These are phyloP conservation scores for Lentinula detonsa DNA, from an alignment of 768 basidiomycete genomes.

Conservation along the genomic window DNA sequence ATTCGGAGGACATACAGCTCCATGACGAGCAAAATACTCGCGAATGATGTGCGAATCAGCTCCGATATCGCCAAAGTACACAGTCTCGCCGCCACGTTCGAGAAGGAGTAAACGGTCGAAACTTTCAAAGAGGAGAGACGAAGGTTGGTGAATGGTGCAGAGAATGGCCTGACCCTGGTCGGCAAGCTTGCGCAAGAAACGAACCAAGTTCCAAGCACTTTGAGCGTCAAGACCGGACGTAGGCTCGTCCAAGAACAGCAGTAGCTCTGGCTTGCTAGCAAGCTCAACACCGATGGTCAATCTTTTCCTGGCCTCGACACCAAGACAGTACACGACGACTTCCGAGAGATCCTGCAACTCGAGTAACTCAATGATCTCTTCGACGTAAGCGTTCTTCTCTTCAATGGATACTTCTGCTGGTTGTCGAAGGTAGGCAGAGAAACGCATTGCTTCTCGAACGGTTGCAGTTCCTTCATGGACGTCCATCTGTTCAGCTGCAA, in stretches of 20 bases:
- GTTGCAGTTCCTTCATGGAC: constrained; percentile 78
- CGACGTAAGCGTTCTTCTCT: constrained; percentile 77
- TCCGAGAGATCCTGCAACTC: constrained; percentile 83
- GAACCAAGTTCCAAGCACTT: constrained; percentile 77
- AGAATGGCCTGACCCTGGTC: constrained; percentile 85
- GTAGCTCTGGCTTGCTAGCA: constrained; percentile 76
- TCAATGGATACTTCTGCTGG: constrained; percentile 56
- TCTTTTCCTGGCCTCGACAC: constrained; percentile 72
- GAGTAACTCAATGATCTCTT: constrained; percentile 78
- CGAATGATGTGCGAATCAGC: constrained; percentile 60
- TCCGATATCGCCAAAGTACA: constrained; percentile 93
- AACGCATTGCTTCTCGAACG: constrained; percentile 79
- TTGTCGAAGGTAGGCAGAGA: constrained; percentile 82
- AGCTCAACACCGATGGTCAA: constrained; percentile 90
- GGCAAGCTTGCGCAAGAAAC: constrained; percentile 78
- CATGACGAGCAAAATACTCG: constrained; percentile 71
- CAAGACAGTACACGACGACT: constrained; percentile 68
- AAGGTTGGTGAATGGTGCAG: constrained; percentile 77
- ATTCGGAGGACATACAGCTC: constrained; percentile 67
- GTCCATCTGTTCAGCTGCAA: constrained; percentile 74
- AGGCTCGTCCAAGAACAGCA: constrained; percentile 61
- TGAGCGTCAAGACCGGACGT: constrained; percentile 53
- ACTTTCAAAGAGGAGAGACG: constrained; percentile 59
- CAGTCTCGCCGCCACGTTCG: constrained; percentile 79
- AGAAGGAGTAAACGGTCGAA: constrained; percentile 70